Percentiles rank a stretch among this genome's conserved stretches.
These are phyloP conservation scores for Trichosporon sp. DNA, from an alignment of 1,284 basidiomycete species.

Conservation along the genomic window DNA sequence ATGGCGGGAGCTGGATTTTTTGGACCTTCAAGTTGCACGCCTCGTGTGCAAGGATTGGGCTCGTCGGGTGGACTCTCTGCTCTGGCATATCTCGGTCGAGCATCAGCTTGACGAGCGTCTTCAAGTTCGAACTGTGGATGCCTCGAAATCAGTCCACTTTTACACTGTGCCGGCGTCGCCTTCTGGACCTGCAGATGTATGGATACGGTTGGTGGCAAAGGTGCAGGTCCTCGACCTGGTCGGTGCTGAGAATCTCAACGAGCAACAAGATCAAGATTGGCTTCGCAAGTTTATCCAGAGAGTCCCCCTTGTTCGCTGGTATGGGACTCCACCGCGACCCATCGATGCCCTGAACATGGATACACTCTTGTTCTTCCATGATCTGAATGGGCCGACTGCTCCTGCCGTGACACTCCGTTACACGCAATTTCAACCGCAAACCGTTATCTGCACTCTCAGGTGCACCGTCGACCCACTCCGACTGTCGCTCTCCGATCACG, in stretches of 20 bases:
- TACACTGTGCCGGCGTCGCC: too few relatives aligned
- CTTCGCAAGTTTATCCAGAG: neutral
- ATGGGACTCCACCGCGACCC: neutral
- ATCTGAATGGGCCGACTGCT: neutral
- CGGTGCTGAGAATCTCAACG: neutral
- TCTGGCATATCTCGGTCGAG: neutral
- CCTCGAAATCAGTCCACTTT: neutral
- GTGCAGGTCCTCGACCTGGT: neutral
- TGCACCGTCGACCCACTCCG: slow-evolving; percentile 3
- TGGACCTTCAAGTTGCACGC: neutral
- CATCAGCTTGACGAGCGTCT: neutral
- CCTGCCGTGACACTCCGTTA: neutral
- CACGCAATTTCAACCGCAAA: neutral
- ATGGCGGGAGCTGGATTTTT: neutral
- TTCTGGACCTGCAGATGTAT: too few relatives aligned
- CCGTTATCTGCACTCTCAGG: neutral
- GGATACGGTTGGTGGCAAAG: neutral
- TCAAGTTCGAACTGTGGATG: neutral
- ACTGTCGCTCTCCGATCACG: too few relatives aligned
- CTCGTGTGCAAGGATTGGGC: neutral
- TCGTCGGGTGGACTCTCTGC: neutral
- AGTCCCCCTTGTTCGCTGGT: neutral
- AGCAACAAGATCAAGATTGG: too few relatives aligned
- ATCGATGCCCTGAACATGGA: neutral
- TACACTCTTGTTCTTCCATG: neutral